phyloP scores from a whole-genome alignment of 768 basidiomycete genomes.

The Termitomyces sp. region DNA sequence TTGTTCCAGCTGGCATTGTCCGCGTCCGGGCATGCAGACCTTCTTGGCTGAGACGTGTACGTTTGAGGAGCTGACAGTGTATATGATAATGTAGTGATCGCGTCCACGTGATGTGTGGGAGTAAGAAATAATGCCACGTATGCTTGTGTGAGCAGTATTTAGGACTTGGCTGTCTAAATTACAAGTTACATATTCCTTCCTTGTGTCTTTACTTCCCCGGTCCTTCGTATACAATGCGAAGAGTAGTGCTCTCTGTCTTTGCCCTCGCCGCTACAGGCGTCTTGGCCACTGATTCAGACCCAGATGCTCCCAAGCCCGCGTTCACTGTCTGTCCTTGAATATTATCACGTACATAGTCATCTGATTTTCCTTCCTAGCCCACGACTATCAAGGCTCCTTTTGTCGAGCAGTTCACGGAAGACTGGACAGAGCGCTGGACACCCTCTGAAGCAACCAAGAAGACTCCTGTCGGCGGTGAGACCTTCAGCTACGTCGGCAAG shows the following conservation, averaged over 20 bases:
- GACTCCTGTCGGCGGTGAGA: constrained; percentile 93
- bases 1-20: constrained; percentile 77
- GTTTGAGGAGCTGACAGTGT: constrained; percentile 6
- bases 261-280: constrained; percentile 62
- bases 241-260: constrained; percentile 77
- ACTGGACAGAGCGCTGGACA: constrained; percentile 91
- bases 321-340: constrained; percentile 52
- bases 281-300: constrained; percentile 47
- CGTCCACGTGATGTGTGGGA: constrained; percentile 37
- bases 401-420: constrained; percentile 92
- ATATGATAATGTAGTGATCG: constrained; percentile 7
- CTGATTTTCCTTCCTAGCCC: constrained; percentile 36
- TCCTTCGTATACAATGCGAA: constrained; percentile 84
- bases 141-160: constrained; percentile 28
- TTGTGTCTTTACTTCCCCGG: constrained; percentile 34
- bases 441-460: constrained; percentile 98
- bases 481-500: constrained; percentile 94
- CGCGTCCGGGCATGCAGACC: constrained; percentile 92
- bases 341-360: constrained; percentile 9
- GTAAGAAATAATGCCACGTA: constrained; percentile 36
- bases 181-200: constrained; percentile 24
- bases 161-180: constrained; percentile 21
- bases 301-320: constrained; percentile 48
- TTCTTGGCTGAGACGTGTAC: constrained; percentile 48
- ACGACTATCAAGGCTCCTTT: constrained; percentile 83